Conservation (phyloP, 352 stramenopile genomes). For the Bremia lactucae region DNA sequence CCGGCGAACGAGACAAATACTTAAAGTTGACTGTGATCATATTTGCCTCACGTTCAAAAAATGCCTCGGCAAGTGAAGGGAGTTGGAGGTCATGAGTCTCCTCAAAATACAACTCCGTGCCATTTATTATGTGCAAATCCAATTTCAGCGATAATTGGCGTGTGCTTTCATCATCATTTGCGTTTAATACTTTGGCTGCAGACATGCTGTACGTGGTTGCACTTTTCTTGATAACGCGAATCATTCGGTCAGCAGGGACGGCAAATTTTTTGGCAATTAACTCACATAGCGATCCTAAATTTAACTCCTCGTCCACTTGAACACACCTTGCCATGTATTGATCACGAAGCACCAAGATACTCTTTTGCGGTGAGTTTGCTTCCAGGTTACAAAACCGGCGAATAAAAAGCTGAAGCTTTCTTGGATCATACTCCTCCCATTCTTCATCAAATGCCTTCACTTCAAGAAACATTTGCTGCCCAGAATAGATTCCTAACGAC, state of each 20-base stretch:
- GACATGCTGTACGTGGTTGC: conserved; percentile 50
- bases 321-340: conserved; percentile 40
- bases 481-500: conserved; percentile 53
- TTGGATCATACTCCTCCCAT: conserved; percentile 56
- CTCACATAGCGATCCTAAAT: conserved; percentile 33
- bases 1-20: conserved; percentile 28
- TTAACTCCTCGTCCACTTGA: conserved; percentile 54
- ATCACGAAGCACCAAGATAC: conserved; percentile 2
- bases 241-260: conserved; percentile 22
- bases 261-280: conserved; percentile 48
- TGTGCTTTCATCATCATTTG: conserved; percentile 29
- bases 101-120: conserved; percentile 67
- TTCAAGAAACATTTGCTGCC: conserved; percentile 66
- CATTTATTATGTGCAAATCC: conserved; percentile 58
- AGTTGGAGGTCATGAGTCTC: conserved; percentile 35
- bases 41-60: conserved; percentile 71
- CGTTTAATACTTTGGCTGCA: conserved; percentile 58
- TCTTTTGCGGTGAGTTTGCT: background rate
- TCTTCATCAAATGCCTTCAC: conserved; percentile 44
- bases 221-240: conserved; percentile 64
- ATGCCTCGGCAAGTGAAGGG: conserved; percentile 39
- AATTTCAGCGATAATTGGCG: conserved; percentile 36
- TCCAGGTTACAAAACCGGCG: conserved; percentile 37
- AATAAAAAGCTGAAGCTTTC: conserved; percentile 63
- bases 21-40: conserved; percentile 74